Evolutionary conservation across 2,329 filamentous ascomycete genomes (phyloP), one percentile per base, ranked within the genome.

Genomic region (Pseudogymnoascus sp.): DNA sequence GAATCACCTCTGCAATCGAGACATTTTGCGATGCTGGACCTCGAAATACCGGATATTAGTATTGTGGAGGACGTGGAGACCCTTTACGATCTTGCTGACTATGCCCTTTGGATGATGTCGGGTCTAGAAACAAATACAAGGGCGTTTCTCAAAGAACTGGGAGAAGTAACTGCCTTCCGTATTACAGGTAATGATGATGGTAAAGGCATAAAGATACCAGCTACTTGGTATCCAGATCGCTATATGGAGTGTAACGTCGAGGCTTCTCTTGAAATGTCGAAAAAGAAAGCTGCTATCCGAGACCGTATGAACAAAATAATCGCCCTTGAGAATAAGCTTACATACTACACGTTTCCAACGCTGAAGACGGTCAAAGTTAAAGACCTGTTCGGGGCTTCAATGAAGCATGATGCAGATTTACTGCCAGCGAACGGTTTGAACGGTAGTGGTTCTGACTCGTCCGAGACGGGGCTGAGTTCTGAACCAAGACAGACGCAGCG

Each of bases 221-320:
- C 71, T 39, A 70, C 76, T 10, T 76, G 82, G 62, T 82, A 81
- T 64, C 76, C 79, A 0, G 80, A 83, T 67, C 76, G 74, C n/a
- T 83, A 82, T 61, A 68, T 80, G 58, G 70, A 72, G 55, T 69
- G 65, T 9, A 74, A 76, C 12, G 76, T 75, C 59, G 71, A 77
- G 9, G 75, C 78, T 58, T 77, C 79, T 12, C 63, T 75, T 7
- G 72, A 74, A 6, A 79, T 82, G 70, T 67, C 70, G 13, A 39
- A 65, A 30, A 59, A 64, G 52, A 70, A 71, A 60, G 30, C 48
- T 33, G 64, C 62, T 13, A 59, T 69, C 39, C 65, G 57, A 61
- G 73, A 64, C 65, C 70, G 65, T 12, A 55, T 69, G 5, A 41
- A 65, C 6, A 61, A 58, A 21, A 69, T 72, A 15, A 60, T 61